Evolutionary conservation across 139 green algal genomes (phyloP).

Genomic region (Ettlia oleoabundans): DNA sequence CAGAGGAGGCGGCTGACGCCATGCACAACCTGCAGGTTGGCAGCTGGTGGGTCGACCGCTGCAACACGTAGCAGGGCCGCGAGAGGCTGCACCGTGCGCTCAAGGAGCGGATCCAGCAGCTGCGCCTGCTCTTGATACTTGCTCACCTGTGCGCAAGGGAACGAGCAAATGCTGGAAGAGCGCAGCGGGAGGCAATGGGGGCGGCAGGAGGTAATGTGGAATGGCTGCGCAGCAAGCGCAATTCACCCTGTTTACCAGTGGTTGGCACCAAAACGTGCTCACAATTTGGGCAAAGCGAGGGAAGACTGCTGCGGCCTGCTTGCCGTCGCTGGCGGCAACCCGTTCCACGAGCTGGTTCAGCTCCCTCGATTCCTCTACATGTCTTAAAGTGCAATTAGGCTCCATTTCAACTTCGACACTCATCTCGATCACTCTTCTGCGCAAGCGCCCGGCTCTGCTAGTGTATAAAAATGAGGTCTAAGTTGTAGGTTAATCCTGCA

Average conservation of each 20-base stretch:
- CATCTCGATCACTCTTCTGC: not conserved
- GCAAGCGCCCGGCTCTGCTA: no score
- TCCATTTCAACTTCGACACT: not conserved
- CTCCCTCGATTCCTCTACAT: conserved; percentile 56
- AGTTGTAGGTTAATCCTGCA: no score
- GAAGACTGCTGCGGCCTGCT: conserved; percentile 33
- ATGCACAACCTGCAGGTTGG: conserved; percentile 13
- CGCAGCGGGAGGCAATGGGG: not conserved
- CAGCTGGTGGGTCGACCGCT: not conserved
- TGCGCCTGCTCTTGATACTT: conserved; percentile 97
- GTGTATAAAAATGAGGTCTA: no score
- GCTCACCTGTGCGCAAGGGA: conserved; percentile 68
- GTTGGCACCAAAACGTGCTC: no score
- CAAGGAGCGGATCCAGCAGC: conserved; percentile 92
- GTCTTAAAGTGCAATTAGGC: no score
- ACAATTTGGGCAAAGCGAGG: conserved; percentile 66
- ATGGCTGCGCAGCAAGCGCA: not conserved
- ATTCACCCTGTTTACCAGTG: no score
- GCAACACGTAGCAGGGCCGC: conserved; percentile 59
- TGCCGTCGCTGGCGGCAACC: conserved; percentile 44
- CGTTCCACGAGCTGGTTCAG: conserved; percentile 47
- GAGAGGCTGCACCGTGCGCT: conserved; percentile 79
- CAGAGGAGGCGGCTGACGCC: conserved; percentile 77
- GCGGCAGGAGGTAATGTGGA: no score
- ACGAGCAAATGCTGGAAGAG: not conserved